Base-by-base conservation (phyloP, 352 stramenopile species). In the Globisporangium nagaii region DNA sequence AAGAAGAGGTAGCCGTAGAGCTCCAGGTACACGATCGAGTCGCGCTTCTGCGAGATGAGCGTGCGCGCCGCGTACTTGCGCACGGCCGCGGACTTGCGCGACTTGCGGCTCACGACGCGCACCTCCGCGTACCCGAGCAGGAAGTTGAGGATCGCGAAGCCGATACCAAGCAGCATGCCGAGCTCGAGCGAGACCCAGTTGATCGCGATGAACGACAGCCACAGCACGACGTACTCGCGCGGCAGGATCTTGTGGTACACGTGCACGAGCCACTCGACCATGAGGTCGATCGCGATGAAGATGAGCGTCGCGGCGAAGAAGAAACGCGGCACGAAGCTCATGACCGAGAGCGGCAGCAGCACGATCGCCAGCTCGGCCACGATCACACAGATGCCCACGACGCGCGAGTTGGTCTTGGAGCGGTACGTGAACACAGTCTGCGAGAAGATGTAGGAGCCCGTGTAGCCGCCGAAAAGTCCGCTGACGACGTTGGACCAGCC, bases 381-480 rank as follows among this genome's bases (percentile, higher is more conserved):
- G 37, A 96, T 94, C 55, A 98, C 88, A 30, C 95, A 87, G 4
- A 96, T 44, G 37, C 95, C 94, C 50, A 98, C 93, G 43, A 95
- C 77, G 15, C 91, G 73, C 31, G 83, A 94, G 61, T 97, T 91
- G 62, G 86, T 88, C 52, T 89, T 88, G 59, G 91, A 96, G 7
- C 90, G 81, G 66, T 93, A 97, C 20, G 95, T 98, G 70, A 99
- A 98, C 58, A 99, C 98, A 19, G 94, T 99, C 77, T 99, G 97
- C 30, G 81, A 97, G 70, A 99, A 99, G 58, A 99, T 99, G 71
- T 99, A 99, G 24, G 84, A 98, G 8, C 97, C 97, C 11, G 96
- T 99, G 75, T 98, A 99, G 44, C 97, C 97, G 25, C 97, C 96
- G 0, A 94, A 84, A 32, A 99, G 19, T 0, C 97, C 97, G 45